Evolutionary conservation across 345 rosid genomes (phyloP).

Genomic region (Psidium guajava): DNA sequence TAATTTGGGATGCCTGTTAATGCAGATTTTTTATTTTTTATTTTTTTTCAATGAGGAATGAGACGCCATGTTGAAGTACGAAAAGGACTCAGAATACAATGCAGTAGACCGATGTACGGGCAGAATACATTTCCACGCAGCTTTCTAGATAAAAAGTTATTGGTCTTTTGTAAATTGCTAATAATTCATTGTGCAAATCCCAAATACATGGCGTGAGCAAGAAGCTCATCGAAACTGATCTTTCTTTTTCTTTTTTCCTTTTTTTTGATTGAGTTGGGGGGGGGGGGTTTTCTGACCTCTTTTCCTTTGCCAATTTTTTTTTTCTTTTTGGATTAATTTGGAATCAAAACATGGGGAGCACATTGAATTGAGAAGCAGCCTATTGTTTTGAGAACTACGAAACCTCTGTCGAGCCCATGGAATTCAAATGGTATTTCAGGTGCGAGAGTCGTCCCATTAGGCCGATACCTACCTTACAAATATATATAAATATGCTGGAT

Average conservation of each 20-base stretch:
- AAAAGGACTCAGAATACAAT: neutral
- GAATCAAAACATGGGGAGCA: neutral
- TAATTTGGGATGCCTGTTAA: neutral
- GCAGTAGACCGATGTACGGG: accelerated
- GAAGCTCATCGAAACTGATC: neutral
- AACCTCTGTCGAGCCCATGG: neutral
- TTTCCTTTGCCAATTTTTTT: neutral
- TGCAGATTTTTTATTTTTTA: accelerated
- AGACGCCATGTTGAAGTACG: neutral
- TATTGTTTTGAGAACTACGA: neutral
- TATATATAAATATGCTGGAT: too few species aligned
- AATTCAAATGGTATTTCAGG: neutral
- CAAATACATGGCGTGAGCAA: neutral
- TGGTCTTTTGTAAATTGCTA: neutral
- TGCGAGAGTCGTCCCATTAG: neutral
- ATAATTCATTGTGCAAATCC: neutral
- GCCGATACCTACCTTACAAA: too few species aligned
- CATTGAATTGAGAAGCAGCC: neutral
- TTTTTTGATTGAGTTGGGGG: too few species aligned
- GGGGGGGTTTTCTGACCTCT: too few species aligned
- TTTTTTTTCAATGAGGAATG: neutral
- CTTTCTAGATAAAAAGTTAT: neutral
- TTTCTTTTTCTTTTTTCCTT: neutral
- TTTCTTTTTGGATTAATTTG: neutral
- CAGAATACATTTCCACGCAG: too few species aligned